Evolutionary conservation across 202 grass and related monocot species (phyloP).

Genomic region (Cymbopogon flexuosus): DNA sequence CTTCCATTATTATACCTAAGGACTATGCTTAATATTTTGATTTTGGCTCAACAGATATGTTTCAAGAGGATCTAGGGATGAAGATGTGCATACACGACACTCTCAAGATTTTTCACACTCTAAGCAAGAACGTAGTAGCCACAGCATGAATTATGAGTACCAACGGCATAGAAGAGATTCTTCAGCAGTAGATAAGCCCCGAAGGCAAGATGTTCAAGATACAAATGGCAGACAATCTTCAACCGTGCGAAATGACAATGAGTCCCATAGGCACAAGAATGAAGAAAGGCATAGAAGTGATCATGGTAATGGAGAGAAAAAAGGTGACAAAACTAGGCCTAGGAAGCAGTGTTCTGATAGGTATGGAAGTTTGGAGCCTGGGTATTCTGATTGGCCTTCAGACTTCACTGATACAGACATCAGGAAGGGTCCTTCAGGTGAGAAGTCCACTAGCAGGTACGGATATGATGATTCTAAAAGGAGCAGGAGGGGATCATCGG

Average conservation of each 20-base stretch:
- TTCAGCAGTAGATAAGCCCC: constrained; percentile 27
- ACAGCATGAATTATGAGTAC: constrained; percentile 3
- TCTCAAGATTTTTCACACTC: constrained; percentile 40
- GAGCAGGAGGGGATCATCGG: background rate
- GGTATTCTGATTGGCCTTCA: constrained; percentile 32
- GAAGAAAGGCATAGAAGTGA: constrained; percentile 22
- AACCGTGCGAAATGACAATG: constrained; percentile 26
- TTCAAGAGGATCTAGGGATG: constrained; percentile 32
- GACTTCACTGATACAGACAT: constrained; percentile 24
- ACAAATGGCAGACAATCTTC: constrained; percentile 26
- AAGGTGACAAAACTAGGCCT: constrained; percentile 27
- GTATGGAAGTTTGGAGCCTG: constrained; percentile 28
- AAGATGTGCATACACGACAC: constrained; percentile 7
- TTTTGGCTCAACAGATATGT: constrained; percentile 29
- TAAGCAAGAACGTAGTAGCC: constrained; percentile 26
- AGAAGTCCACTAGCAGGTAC: constrained; percentile 30
- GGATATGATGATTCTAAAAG: constrained; percentile 3
- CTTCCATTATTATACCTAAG: background rate
- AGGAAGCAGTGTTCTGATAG: constrained; percentile 38
- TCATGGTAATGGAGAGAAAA: constrained; percentile 25
- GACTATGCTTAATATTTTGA: constrained; percentile 13
- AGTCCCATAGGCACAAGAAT: constrained; percentile 21
- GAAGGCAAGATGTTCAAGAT: constrained; percentile 21
- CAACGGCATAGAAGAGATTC: constrained; percentile 38
- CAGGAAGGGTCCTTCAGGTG: constrained; percentile 22